phyloP scores from a whole-genome alignment of 257 asterid species.

The Solanum dulcamara region DNA sequence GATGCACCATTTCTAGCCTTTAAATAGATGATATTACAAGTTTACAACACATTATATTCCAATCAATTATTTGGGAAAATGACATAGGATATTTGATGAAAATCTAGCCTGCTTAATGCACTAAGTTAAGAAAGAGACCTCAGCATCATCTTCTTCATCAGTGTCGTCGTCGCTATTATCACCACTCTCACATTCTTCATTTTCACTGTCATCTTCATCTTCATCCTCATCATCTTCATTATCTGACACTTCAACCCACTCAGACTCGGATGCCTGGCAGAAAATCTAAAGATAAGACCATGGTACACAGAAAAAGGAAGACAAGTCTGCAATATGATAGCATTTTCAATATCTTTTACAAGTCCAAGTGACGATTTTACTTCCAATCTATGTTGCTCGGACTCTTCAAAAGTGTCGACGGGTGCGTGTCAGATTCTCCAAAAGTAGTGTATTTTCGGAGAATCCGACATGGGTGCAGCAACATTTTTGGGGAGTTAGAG shows the following conservation, averaged over 20 bases:
- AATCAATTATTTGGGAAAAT: not conserved
- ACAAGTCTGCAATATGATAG: not conserved
- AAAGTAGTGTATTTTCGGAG: not conserved
- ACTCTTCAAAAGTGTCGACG: not conserved
- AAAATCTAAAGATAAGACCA: conserved; percentile 4
- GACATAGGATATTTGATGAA: not conserved
- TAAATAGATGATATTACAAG: not conserved
- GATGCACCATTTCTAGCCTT: conserved; percentile 40
- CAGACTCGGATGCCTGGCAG: conserved; percentile 78
- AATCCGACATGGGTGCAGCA: not conserved
- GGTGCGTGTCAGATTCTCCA: not conserved
- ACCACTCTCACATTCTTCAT: conserved; percentile 47
- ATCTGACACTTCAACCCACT: conserved; percentile 90
- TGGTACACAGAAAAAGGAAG: not conserved
- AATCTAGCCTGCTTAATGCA: not conserved
- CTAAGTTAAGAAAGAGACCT: conserved; percentile 37
- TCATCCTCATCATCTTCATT: conserved; percentile 56
- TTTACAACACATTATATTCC: not conserved
- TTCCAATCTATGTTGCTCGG: not conserved
- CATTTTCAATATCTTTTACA: not conserved
- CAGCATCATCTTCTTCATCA: conserved; percentile 48
- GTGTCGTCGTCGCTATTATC: conserved; percentile 46
- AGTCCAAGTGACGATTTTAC: not conserved
- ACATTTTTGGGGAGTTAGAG: not conserved
- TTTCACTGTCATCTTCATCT: conserved; percentile 49